These are phyloP conservation scores for Vigna radiata DNA, from an alignment of 306 rosid species.

Conservation along the genomic window DNA sequence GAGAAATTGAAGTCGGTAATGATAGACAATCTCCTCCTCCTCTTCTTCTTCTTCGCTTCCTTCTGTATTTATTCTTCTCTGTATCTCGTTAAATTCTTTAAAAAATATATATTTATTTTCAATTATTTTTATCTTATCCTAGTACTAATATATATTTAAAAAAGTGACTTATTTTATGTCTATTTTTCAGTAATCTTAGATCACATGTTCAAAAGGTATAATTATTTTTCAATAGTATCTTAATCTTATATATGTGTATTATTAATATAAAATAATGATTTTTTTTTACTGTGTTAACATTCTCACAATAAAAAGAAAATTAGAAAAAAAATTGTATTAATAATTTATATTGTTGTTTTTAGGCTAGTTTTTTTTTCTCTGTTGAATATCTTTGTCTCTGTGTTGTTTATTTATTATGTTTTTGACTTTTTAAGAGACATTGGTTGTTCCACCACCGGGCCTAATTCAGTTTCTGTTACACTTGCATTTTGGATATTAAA, in stretches of 20 bases:
- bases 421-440: neutral
- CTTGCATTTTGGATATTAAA: neutral
- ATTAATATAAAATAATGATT: too few species aligned
- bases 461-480: constrained; percentile 19
- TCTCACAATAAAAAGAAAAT: too few species aligned
- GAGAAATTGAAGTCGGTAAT: neutral
- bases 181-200: too few species aligned
- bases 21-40: neutral
- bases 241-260: too few species aligned
- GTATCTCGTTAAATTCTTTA: neutral
- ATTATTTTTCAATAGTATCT: too few species aligned
- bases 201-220: too few species aligned
- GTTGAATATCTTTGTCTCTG: neutral
- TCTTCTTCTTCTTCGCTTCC: neutral
- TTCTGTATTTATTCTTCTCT: neutral
- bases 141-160: too few species aligned
- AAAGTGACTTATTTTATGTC: too few species aligned
- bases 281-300: too few species aligned
- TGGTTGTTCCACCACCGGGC: constrained; percentile 1
- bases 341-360: neutral
- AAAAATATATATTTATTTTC: too few species aligned
- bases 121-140: too few species aligned
- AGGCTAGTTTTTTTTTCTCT: neutral
- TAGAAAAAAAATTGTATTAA: neutral
- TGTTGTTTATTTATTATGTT: neutral